Percentiles rank a stretch among this genome's conserved stretches.
Evolutionary conservation across 2,329 filamentous ascomycete genomes (phyloP).

Genomic region (Microdochium nivale): DNA sequence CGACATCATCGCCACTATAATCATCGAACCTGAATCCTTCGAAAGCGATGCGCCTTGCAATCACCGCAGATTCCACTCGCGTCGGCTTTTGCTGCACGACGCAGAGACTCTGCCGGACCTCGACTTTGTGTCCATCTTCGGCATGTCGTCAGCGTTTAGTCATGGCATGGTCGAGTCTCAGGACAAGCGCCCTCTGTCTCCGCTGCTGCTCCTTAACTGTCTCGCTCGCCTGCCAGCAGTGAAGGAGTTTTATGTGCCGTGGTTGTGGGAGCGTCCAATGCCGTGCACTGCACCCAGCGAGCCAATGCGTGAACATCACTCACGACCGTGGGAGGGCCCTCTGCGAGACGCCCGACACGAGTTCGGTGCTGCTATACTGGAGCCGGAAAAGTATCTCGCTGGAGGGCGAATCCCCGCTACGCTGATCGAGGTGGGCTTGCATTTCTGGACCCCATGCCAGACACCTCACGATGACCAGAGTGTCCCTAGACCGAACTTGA

Average conservation of each 20-base stretch:
- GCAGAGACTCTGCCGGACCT: conserved; percentile 8
- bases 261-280: conserved; percentile 13
- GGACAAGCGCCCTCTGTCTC: conserved; percentile 1
- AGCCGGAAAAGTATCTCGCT: conserved; percentile 7
- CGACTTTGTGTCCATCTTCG: conserved; percentile 6
- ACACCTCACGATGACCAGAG: conserved; percentile 3
- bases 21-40: conserved; percentile 4
- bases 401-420: conserved; percentile 6
- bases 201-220: conserved; percentile 11
- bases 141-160: no score
- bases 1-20: neutral
- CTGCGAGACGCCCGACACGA: conserved; percentile 15
- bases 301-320: conserved; percentile 5
- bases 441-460: conserved; percentile 6
- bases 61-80: conserved; percentile 9
- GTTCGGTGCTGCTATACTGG: conserved; percentile 10
- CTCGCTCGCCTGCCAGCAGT: conserved; percentile 12
- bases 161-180: conserved; percentile 1
- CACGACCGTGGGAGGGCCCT: conserved; percentile 14
- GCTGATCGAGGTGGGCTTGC: conserved; percentile 8
- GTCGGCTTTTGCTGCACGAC: conserved; percentile 9
- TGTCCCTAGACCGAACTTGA: conserved; percentile 9
- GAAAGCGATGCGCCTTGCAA: conserved; percentile 2
- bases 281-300: conserved; percentile 6
- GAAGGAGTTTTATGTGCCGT: conserved; percentile 8